phyloP scores from a whole-genome alignment of 495 filamentous ascomycete genomes.

The Chaetomium fimeti region DNA sequence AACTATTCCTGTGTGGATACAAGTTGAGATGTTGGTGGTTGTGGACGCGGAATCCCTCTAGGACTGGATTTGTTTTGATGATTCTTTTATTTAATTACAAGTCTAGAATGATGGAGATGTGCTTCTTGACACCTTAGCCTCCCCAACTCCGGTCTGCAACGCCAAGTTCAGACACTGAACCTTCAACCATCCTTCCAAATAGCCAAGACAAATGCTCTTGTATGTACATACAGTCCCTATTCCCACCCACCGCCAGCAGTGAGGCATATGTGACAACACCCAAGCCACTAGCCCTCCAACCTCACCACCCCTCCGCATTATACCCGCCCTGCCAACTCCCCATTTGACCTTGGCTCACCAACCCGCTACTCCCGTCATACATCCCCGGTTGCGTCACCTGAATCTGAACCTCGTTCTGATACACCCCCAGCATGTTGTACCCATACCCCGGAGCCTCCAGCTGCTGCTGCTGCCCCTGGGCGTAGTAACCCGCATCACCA shows the following conservation, averaged over 20 bases:
- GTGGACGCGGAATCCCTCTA: too few species aligned
- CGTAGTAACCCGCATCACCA: background rate
- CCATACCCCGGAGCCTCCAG: background rate
- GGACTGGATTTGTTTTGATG: too few species aligned
- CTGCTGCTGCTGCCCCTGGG: background rate
- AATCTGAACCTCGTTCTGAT: background rate
- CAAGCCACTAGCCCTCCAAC: background rate
- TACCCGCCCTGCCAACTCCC: constrained; percentile 11
- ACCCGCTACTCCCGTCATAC: background rate
- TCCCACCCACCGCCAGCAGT: background rate
- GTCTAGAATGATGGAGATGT: background rate
- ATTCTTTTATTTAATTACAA: background rate
- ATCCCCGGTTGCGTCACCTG: background rate
- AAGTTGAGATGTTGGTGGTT: too few species aligned
- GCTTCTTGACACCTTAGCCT: too few species aligned
- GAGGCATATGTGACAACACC: background rate
- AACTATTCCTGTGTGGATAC: too few species aligned
- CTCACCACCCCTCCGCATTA: background rate
- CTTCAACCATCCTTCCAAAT: background rate
- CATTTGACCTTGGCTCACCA: background rate
- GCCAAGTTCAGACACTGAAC: background rate
- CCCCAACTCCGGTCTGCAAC: background rate
- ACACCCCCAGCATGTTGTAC: constrained; percentile 2
- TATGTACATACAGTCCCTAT: background rate
- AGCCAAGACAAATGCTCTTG: background rate